phyloP scores from a whole-genome alignment of 352 stramenopile genomes.

The Phytopythium ostracodes region DNA sequence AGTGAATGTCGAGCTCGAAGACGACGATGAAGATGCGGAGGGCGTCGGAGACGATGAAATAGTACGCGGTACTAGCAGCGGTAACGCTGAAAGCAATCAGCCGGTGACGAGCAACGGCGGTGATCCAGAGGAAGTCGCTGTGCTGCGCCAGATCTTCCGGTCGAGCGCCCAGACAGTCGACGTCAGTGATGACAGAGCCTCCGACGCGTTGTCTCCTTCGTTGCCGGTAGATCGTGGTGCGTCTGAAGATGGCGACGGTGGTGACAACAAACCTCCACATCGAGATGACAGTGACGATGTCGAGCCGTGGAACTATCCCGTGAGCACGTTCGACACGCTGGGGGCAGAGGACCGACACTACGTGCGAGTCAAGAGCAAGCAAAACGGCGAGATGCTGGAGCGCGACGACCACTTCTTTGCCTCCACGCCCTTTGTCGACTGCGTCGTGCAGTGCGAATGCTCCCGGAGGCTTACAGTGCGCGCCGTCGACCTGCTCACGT shows the following conservation, averaged over 20 bases:
- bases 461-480: conserved; percentile 52
- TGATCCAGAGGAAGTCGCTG: conserved; percentile 13
- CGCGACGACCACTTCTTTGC: conserved; percentile 66
- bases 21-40: not conserved
- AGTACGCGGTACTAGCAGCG: not conserved
- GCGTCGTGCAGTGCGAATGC: conserved; percentile 58
- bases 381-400: conserved; percentile 42
- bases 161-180: conserved; percentile 2
- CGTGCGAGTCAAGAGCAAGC: conserved; percentile 56
- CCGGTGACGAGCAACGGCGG: not conserved
- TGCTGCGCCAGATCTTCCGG: conserved; percentile 28
- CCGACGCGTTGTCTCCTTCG: not conserved
- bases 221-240: not conserved
- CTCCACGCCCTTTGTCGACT: conserved; percentile 59
- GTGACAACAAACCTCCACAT: not conserved
- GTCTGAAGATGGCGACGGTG: not conserved
- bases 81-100: not conserved
- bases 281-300: conserved; percentile 12
- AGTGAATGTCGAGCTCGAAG: conserved; percentile 10
- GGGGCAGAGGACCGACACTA: conserved; percentile 63
- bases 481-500: conserved; percentile 41
- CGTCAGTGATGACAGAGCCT: not conserved
- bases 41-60: not conserved
- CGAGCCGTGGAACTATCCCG: conserved; percentile 59
- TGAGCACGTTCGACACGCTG: conserved; percentile 58